phyloP scores from a whole-genome alignment of 1,284 basidiomycete species.

The Ceratobasidium theobromae region DNA sequence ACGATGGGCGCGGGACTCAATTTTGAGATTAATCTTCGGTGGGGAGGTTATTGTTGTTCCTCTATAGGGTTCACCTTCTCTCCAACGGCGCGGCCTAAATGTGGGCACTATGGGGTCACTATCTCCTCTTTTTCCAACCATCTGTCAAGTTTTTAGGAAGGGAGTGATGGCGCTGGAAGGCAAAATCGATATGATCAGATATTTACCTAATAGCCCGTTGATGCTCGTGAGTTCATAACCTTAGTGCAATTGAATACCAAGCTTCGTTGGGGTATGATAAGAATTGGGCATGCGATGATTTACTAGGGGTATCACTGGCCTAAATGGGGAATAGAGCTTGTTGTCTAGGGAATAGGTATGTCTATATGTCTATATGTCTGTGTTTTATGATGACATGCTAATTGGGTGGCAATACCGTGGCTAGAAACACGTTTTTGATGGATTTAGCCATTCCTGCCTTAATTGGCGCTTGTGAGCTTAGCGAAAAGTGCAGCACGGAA shows the following conservation, averaged over 20 bases:
- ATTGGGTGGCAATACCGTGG: conserved; percentile 18
- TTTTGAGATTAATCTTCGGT: background rate
- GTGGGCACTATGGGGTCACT: background rate
- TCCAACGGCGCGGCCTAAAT: background rate
- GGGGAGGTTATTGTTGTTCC: background rate
- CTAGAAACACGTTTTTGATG: conserved; percentile 21
- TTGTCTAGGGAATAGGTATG: background rate
- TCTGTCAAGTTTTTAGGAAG: background rate
- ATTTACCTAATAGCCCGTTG: conserved; percentile 21
- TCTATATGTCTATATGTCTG: background rate
- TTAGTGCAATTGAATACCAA: background rate
- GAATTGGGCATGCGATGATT: background rate
- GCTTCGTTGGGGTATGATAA: background rate
- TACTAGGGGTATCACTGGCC: too few relatives aligned
- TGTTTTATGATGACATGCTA: background rate
- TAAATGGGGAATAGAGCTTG: too few relatives aligned
- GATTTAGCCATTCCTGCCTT: background rate
- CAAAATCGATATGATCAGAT: background rate
- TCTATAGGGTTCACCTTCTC: conserved; percentile 9
- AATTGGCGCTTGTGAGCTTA: background rate
- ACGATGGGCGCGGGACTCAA: background rate
- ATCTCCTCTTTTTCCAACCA: background rate
- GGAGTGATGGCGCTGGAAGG: background rate
- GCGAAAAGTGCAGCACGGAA: background rate
- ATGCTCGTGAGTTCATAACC: conserved; percentile 3